Conservation (phyloP, 129 eudicot species). For the Pseudognaphalium luteoalbum region DNA sequence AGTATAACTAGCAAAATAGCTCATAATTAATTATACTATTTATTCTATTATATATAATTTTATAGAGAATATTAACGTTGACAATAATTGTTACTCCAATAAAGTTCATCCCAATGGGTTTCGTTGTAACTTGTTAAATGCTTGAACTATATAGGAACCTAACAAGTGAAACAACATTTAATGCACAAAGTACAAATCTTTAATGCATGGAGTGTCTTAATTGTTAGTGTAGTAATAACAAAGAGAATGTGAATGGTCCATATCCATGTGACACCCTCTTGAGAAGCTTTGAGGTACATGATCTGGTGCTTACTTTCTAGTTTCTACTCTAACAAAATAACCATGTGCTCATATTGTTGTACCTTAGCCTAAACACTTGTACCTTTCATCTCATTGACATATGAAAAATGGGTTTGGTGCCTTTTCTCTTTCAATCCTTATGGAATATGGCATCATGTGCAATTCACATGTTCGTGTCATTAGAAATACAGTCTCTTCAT, state of each 20-base stretch:
- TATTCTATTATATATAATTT: too few species aligned
- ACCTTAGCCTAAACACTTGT: conserved; percentile 12
- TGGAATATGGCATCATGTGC: conserved; percentile 31
- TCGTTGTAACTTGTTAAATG: conserved; percentile 25
- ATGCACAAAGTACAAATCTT: conserved; percentile 20
- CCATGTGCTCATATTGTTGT: conserved; percentile 23
- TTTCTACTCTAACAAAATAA: conserved; percentile 24
- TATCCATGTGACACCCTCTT: conserved; percentile 31
- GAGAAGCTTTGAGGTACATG: conserved; percentile 24
- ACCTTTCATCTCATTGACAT: conserved; percentile 15
- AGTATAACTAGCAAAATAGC: too few species aligned
- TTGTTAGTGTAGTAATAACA: conserved; percentile 30
- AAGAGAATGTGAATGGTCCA: conserved; percentile 37
- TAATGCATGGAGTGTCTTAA: conserved; percentile 19
- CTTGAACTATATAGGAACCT: conserved; percentile 19
- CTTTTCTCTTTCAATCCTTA: conserved; percentile 29
- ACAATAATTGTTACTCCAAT: background rate
- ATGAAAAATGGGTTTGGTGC: conserved; percentile 21
- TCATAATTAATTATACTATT: too few species aligned
- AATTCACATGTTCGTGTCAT: conserved; percentile 20
- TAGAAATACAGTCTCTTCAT: background rate
- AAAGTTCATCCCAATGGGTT: background rate
- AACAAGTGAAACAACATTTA: conserved; percentile 20
- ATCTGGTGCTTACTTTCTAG: conserved; percentile 31
- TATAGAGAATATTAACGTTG: too few species aligned